phyloP scores from a whole-genome alignment of 2,329 filamentous ascomycete genomes.

The Apiospora sp. region DNA sequence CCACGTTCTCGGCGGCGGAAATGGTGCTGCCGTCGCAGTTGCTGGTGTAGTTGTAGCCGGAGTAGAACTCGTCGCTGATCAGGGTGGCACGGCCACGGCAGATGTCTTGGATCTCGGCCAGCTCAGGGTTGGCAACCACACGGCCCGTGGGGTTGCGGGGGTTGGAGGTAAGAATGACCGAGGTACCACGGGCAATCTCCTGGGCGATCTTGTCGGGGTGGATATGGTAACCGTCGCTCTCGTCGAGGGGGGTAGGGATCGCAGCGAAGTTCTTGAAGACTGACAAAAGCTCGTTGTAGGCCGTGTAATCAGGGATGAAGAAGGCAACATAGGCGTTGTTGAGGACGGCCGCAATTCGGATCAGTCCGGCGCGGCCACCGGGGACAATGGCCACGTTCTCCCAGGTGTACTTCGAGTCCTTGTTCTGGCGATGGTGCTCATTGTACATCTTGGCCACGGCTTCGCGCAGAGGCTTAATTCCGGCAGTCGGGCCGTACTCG shows the following conservation, averaged over 20 bases:
- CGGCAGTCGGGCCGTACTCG: slow-evolving; percentile 93
- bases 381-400: slow-evolving; percentile 98
- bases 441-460: slow-evolving; percentile 95
- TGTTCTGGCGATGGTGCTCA: slow-evolving; percentile 86
- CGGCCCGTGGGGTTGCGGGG: slow-evolving; percentile 93
- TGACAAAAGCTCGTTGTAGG: slow-evolving; percentile 97
- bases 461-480: slow-evolving; percentile 88
- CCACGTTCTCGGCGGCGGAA: slow-evolving; percentile 86
- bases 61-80: slow-evolving; percentile 97
- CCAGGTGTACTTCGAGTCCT: slow-evolving; percentile 91
- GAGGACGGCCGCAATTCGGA: slow-evolving; percentile 91
- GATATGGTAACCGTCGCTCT: slow-evolving; percentile 91
- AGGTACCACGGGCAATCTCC: slow-evolving; percentile 85
- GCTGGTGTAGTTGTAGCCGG: slow-evolving; percentile 93
- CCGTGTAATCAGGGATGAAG: slow-evolving; percentile 95
- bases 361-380: slow-evolving; percentile 89
- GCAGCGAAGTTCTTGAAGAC: slow-evolving; percentile 94
- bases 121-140: slow-evolving; percentile 83
- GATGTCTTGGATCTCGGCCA: slow-evolving; percentile 91
- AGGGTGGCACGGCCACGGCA: slow-evolving; percentile 90
- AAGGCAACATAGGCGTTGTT: slow-evolving; percentile 93
- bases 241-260: slow-evolving; percentile 83
- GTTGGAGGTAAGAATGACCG: slow-evolving; percentile 93
- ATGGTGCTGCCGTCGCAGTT: slow-evolving; percentile 91
- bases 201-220: slow-evolving; percentile 92